A percentile compares a stretch with the other conserved stretches of the same genome.
These are phyloP conservation scores for Magnolia kwangsiensis DNA, from an alignment of 164 flowering plant genomes.

Conservation along the genomic window DNA sequence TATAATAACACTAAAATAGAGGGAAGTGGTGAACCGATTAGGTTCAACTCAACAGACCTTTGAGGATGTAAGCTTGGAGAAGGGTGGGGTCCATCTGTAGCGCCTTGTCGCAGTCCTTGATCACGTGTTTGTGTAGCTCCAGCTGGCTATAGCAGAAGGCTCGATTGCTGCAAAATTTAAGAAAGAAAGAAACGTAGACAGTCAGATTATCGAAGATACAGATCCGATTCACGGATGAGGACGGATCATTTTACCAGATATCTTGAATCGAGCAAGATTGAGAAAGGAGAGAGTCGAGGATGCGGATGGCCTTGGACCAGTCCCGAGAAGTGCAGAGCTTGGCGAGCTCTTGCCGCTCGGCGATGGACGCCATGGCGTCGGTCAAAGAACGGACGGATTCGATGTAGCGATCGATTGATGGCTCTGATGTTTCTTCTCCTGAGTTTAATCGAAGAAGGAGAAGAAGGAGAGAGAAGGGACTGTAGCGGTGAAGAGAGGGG, in stretches of 20 bases:
- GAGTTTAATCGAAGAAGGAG: no score
- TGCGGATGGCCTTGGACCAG: slow-evolving; percentile 97
- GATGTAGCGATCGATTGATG: no score
- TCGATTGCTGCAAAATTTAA: slow-evolving; percentile 60
- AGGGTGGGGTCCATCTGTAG: slow-evolving; percentile 68
- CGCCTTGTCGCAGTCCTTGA: slow-evolving; percentile 90
- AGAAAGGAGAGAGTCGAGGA: slow-evolving; percentile 85
- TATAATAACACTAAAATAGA: background rate
- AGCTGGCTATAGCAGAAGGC: slow-evolving; percentile 94
- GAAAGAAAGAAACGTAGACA: background rate
- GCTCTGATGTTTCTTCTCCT: no score
- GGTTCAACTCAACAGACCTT: slow-evolving; percentile 42
- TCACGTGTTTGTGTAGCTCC: slow-evolving; percentile 90
- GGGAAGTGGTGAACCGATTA: no score
- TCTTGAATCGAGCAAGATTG: slow-evolving; percentile 67
- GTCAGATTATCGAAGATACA: background rate
- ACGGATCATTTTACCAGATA: slow-evolving; percentile 51
- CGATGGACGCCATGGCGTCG: slow-evolving; percentile 19
- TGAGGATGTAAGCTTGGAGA: slow-evolving; percentile 82
- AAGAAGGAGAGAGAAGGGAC: no score
- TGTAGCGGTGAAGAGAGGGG: no score
- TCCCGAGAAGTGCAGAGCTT: slow-evolving; percentile 63
- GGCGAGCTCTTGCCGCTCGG: slow-evolving; percentile 72
- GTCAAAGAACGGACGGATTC: background rate
- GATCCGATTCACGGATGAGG: background rate